Evolutionary conservation across 2,329 filamentous ascomycete species (phyloP).

Genomic region (Colletotrichum filicis): DNA sequence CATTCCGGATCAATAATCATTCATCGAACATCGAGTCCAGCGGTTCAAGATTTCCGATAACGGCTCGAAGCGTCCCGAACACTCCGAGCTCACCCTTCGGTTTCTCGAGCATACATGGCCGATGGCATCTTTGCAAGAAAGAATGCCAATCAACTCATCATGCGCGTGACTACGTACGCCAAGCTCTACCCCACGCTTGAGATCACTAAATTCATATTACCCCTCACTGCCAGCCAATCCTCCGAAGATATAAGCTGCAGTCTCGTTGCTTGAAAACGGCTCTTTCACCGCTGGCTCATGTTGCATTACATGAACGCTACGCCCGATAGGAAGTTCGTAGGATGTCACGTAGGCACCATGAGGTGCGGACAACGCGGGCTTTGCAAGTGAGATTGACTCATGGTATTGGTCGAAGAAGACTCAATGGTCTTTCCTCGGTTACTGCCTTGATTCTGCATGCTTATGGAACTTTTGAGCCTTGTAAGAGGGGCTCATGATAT

Average conservation of each 20-base stretch:
- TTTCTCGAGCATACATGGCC: too few species aligned
- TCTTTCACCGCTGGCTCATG: constrained; percentile 13
- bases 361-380: not conserved
- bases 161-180: constrained; percentile 5
- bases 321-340: constrained; percentile 13
- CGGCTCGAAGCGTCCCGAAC: not conserved
- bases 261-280: not conserved
- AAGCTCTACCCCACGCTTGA: constrained; percentile 19
- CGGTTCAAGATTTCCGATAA: not conserved
- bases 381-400: not conserved
- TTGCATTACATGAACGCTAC: constrained; percentile 20
- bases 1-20: not conserved
- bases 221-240: constrained; percentile 9
- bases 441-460: not conserved
- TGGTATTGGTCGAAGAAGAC: not conserved
- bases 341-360: constrained; percentile 7
- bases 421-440: not conserved
- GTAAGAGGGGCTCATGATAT: not conserved
- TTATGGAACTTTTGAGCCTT: not conserved
- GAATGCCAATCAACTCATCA: not conserved
- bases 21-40: not conserved
- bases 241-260: not conserved
- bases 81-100: not conserved
- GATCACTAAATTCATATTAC: not conserved
- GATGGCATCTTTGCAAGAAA: not conserved